phyloP scores from a whole-genome alignment of 1,139 yeast species.

The Kodamaea suecica region DNA sequence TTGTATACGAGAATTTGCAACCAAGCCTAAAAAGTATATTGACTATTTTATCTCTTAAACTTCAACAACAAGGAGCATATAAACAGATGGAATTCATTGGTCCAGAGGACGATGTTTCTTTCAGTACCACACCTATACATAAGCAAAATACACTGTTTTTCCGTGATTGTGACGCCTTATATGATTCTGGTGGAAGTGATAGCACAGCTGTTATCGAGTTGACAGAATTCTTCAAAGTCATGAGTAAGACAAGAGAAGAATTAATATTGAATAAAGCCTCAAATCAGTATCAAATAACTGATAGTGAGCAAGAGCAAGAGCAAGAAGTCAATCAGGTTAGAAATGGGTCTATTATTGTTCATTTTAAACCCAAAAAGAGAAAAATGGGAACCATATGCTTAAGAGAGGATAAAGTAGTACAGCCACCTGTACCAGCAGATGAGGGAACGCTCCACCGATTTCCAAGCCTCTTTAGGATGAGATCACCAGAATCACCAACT shows the following conservation, averaged over 20 bases:
- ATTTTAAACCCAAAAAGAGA: not conserved
- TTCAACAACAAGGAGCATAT: too few species aligned
- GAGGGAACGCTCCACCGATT: not conserved
- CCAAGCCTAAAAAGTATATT: too few species aligned
- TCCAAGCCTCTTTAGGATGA: not conserved
- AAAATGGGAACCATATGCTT: not conserved
- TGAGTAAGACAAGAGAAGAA: slow-evolving; percentile 4
- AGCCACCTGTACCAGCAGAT: not conserved
- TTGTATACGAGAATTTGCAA: too few species aligned
- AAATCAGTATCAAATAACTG: not conserved
- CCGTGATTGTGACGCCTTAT: too few species aligned
- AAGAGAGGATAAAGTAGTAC: not conserved
- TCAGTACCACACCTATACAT: too few species aligned
- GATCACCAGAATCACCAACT: too few species aligned
- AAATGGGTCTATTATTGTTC: not conserved
- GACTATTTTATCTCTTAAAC: too few species aligned
- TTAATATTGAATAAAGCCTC: not conserved
- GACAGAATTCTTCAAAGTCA: slow-evolving; percentile 8
- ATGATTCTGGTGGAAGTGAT: too few species aligned
- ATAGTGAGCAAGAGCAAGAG: not conserved
- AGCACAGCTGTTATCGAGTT: slow-evolving; percentile 7
- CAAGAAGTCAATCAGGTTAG: not conserved
- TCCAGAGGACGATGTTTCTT: too few species aligned
- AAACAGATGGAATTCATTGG: too few species aligned
- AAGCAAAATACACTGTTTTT: too few species aligned